Conservation (phyloP, 2,329 filamentous ascomycete genomes). For the Fusarium marasasianum region DNA sequence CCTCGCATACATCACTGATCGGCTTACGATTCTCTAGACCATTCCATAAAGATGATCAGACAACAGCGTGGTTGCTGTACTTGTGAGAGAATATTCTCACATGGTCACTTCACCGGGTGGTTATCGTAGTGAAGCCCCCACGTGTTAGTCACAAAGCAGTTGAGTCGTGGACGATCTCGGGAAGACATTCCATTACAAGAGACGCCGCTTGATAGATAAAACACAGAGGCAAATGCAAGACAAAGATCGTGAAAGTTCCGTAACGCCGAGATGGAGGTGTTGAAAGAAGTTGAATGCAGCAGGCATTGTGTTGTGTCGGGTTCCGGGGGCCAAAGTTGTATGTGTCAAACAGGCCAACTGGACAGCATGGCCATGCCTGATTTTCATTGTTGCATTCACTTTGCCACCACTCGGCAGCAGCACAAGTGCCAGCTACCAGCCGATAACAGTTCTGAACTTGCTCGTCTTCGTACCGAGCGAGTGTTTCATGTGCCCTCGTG, state of each 20-base stretch:
- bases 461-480: background rate
- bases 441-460: background rate
- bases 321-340: background rate
- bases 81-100: background rate
- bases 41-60: background rate
- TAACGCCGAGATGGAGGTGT: background rate
- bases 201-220: background rate
- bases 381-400: background rate
- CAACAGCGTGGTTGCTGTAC: background rate
- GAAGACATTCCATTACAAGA: conserved; percentile 8
- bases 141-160: background rate
- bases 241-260: conserved; percentile 8
- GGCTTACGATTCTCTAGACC: background rate
- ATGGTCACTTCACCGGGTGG: background rate
- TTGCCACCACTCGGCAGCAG: background rate
- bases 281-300: background rate
- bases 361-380: background rate
- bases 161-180: conserved; percentile 4
- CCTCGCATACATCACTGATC: background rate
- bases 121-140: background rate
- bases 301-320: background rate
- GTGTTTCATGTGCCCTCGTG: background rate
- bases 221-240: background rate
- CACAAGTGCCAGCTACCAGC: background rate
- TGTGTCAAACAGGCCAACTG: background rate